Evolutionary conservation across 2,329 filamentous ascomycete genomes (phyloP), one percentile per base, ranked within the genome.

Genomic region (Mycosphaerella arachidis): DNA sequence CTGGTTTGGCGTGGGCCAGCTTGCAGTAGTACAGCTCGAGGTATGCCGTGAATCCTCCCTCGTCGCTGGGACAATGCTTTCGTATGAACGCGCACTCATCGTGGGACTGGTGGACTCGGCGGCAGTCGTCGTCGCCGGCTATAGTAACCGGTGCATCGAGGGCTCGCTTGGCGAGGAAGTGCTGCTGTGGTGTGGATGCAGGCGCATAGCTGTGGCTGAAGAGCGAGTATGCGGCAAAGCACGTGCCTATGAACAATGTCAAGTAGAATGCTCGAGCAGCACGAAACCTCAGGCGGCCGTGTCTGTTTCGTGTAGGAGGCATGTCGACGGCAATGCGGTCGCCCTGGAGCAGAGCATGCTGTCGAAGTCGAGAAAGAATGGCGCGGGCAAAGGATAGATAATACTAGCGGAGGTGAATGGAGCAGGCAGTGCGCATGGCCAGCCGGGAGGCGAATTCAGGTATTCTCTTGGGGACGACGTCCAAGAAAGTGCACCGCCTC

Each of bases 1-100:
- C 65, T 0, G 89, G 86, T 71, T 91, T 87, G 13, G 81, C 85
- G 56, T 84, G 76, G 57, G 81, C 79, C 35, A 96, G 80, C 48
- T 79, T 78, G 81, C 94, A 99, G 76, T 96, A 99, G 80, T 96
- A 99, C 57, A 97, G 81, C 20, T 86, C 83, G 51, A 97, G 84
- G 76, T 99, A 99, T 29, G 91, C 89, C 59, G 97, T 78, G 63
- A 97, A 84, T 31, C 94, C 93, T 56, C 92, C 90, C 76, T 97
- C 90, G 72, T 97, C 91, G 70, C 95, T 91, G 35, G 83, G 81
- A 75, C 94, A 99, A 74, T 97, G 89, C 58, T 82, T 80, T 66
- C 82, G 85, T 59, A 97, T 86, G 75, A 94, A 97, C 67, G 86
- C 86, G 79, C 94, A 99, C 77, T 97, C 86, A 73, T 99, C 89